Evolutionary conservation across 2,329 filamentous ascomycete genomes (phyloP), one percentile per base, ranked within the genome.

Genomic region (Fusarium sp.): DNA sequence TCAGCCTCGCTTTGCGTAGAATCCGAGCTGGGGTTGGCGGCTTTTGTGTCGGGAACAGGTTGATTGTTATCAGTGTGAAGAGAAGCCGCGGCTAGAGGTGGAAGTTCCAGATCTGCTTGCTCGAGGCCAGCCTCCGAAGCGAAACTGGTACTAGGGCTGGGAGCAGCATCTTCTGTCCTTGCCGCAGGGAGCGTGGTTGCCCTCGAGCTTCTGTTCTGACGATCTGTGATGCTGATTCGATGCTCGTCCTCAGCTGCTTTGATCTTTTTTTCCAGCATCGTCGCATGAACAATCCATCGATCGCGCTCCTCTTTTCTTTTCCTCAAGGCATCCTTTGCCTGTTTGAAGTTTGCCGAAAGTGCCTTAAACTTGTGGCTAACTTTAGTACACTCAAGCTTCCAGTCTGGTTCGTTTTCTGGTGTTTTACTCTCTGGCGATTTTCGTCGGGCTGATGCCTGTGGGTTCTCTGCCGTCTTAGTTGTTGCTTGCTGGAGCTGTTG

Each of bases 231-330:
- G 14, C 55, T 72, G 39, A 83, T 80, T 9, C 75, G 77, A 39
- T 81, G 77, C 62, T 83, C 82, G 38, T 81, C 81, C 68, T 87
- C 84, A 15, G 88, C 80, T 30, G 77, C 80, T 51, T 82, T 81
- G 17, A 89, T 81, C 66, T 82, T 87, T 32, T 79, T 79, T 58
- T 86, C 81, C 24, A 89, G 77, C 18, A 80, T 74, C 28, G 82
- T 82, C 10, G 85, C 84, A 61, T 87, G 85, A 11, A 81, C 78
- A 32, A 82, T 80, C 88, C 88, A 90, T 38, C 77, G 75, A 12
- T 86, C 81, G 8, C 83, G 83, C 30, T 85, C 82, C 3, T 82
- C 80, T 35, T 84, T 85, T 54, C 83, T 83, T 71, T 82, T 85
- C 38, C 79, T 77, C 14, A 85, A 79, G 13, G 81, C 79, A 18